Base-by-base conservation (phyloP, 176 grass and related monocot species). In the Bolboschoenus planiculmis region DNA sequence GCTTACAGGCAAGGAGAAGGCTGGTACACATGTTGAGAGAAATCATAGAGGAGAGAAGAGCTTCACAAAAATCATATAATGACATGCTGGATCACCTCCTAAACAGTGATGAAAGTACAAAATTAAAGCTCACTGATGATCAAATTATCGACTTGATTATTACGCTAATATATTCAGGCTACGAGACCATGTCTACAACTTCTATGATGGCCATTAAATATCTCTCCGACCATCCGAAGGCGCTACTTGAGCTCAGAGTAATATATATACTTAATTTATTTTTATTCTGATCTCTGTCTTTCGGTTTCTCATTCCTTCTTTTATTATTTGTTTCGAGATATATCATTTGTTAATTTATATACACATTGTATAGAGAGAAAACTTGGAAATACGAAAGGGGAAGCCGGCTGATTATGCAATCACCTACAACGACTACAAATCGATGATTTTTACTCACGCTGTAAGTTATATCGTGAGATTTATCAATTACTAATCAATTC, bases 171-270 rank as follows among this genome's bases (percentile, higher is more conserved):
- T 97, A 94, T 85, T 97, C 95, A 24, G 95, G 95, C 2, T 97
- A 97, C 11, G 92, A 97, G 39, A 97, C 95, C 11, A 89, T 97
- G 72, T 97, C 95, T 0, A 94, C 92, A 2, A 94, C 92, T 51
- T 88, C 90, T 7, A 97, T 94, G 95, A 97, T 97, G 95, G 95
- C 90, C 0, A 78, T 97, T 11, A 97, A 97, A 81, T 97, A 97
- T 81, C 88, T 97, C 18, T 86, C 86, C 1, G 95, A 94, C 13
- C 92, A 92, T 78, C 90, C 92, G 0, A 92, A 71, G 77, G 95
- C 90, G 78, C 95, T 92, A 15, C 81, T 90, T 51, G 90, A 94
- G 55, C 87, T 97, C 56, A 90, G 88, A 85, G 95, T 97, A 92
- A 48, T 35, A 36, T 33, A 56, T 9, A 56, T 79, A 11, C 15